A percentile compares a stretch with the other conserved stretches of the same genome.
Evolutionary conservation across 331 rosid genomes (phyloP).

Genomic region (Phaseolus coccineus): DNA sequence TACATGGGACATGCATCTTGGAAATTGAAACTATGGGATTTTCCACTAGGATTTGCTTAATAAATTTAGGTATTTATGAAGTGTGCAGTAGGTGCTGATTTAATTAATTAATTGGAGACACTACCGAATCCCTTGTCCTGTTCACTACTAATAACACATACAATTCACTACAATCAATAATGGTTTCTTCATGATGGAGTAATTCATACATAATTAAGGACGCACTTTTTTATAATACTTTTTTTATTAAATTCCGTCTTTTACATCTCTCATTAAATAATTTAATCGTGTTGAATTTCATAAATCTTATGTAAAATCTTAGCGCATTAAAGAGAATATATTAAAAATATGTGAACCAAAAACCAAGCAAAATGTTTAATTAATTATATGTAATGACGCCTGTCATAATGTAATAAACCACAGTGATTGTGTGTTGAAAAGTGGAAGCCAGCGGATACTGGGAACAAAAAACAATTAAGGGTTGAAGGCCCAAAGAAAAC

Average conservation of each 20-base stretch:
- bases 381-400: neutral
- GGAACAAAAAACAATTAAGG: neutral
- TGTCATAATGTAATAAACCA: neutral
- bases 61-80: conserved; percentile 7
- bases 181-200: neutral
- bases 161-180: neutral
- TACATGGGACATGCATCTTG: neutral
- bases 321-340: neutral
- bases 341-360: neutral
- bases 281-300: neutral
- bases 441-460: conserved; percentile 16
- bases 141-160: neutral
- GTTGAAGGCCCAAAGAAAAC: neutral
- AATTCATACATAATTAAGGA: neutral
- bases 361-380: neutral
- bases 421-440: neutral
- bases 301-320: neutral
- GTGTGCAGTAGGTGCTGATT: conserved; percentile 42
- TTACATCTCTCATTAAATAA: neutral
- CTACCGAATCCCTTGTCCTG: conserved; percentile 44
- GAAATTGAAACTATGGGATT: conserved; percentile 30
- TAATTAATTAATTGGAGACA: conserved; percentile 34
- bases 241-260: neutral
- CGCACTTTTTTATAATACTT: neutral
- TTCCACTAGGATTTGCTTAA: conserved; percentile 37